phyloP scores from a whole-genome alignment of 2,329 filamentous ascomycete genomes.

The Cordyceps cicadae region DNA sequence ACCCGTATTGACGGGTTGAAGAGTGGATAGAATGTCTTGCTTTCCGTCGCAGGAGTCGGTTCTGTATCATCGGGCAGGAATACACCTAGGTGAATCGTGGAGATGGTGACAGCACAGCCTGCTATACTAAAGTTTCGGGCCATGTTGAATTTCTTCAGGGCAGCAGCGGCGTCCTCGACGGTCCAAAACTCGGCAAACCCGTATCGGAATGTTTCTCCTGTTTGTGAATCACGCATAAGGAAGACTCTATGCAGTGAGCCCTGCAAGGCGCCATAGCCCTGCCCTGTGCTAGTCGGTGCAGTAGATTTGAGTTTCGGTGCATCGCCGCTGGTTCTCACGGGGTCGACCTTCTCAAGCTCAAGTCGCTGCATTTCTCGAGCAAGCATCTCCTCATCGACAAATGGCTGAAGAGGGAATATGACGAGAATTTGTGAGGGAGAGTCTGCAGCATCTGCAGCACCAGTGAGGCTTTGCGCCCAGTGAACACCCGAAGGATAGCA shows the following conservation, averaged over 20 bases:
- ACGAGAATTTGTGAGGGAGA: conserved; percentile 68
- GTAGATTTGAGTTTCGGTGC: conserved; percentile 51
- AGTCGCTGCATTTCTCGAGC: conserved; percentile 67
- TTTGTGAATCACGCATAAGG: conserved; percentile 63
- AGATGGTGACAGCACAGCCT: conserved; percentile 61
- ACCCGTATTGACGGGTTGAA: conserved; percentile 60
- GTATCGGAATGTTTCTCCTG: conserved; percentile 67
- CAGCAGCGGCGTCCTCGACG: conserved; percentile 66
- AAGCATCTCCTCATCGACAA: conserved; percentile 64
- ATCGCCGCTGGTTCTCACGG: conserved; percentile 35
- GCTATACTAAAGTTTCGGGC: conserved; percentile 71
- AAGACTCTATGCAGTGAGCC: conserved; percentile 71
- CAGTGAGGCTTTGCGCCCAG: conserved; percentile 34
- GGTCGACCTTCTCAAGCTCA: conserved; percentile 52
- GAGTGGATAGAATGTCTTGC: conserved; percentile 61
- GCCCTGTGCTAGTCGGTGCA: conserved; percentile 44
- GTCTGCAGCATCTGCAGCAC: conserved; percentile 41
- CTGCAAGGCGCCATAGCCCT: conserved; percentile 61
- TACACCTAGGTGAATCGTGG: conserved; percentile 75
- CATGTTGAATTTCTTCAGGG: conserved; percentile 62
- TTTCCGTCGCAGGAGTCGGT: conserved; percentile 44
- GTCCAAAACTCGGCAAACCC: conserved; percentile 79
- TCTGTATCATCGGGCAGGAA: conserved; percentile 66
- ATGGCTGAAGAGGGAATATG: conserved; percentile 60
- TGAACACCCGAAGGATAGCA: conserved; percentile 20